These are phyloP conservation scores for Lachnellula cervina DNA, from an alignment of 2,329 filamentous ascomycete species.

Conservation along the genomic window DNA sequence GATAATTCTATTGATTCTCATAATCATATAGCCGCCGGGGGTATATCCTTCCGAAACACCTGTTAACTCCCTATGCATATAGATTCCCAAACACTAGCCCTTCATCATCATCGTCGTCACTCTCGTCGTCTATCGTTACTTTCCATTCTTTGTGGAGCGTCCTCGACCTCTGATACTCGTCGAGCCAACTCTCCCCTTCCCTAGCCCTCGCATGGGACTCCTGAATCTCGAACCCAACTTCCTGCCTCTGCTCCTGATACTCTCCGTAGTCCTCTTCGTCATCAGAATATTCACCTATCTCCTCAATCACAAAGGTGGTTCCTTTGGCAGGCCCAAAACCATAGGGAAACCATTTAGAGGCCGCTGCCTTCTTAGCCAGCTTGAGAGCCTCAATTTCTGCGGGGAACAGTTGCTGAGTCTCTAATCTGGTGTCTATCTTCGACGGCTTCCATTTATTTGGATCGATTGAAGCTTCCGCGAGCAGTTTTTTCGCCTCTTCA, in stretches of 20 bases:
- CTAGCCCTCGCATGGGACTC: not conserved
- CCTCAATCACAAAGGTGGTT: constrained; percentile 41
- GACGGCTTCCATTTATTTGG: not conserved
- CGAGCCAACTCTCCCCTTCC: not conserved
- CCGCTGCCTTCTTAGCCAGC: constrained; percentile 36
- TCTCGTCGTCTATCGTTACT: no score
- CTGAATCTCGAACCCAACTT: not conserved
- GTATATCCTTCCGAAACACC: no score
- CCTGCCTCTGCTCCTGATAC: constrained; percentile 25
- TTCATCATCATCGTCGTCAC: no score
- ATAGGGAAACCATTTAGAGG: constrained; percentile 44
- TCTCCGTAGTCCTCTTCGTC: constrained; percentile 41
- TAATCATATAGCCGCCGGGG: no score
- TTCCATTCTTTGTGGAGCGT: no score
- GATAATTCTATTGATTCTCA: no score
- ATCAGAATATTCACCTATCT: constrained; percentile 39
- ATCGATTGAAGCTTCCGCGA: constrained; percentile 16
- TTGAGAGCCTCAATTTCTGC: constrained; percentile 36
- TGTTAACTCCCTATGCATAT: no score
- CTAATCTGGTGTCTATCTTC: no score
- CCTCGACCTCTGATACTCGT: not conserved
- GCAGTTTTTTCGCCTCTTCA: constrained; percentile 25
- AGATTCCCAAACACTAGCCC: no score
- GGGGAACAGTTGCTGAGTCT: constrained; percentile 16
- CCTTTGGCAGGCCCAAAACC: constrained; percentile 41